Evolutionary conservation across 495 filamentous ascomycete species (phyloP).

Genomic region (Penicillium psychrofluorescens): DNA sequence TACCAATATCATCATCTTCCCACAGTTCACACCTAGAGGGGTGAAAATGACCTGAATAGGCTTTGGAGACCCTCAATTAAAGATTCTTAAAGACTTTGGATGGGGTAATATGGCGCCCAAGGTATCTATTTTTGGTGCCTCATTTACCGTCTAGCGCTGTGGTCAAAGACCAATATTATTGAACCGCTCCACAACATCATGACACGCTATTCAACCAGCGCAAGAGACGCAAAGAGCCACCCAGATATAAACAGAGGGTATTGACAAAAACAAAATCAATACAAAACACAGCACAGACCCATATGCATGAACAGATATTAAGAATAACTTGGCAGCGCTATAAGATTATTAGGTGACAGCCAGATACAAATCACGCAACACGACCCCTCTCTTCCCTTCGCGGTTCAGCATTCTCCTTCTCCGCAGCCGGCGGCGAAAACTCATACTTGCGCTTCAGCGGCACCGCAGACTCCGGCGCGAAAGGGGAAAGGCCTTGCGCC

Average conservation of each 20-base stretch:
- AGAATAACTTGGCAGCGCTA: no score
- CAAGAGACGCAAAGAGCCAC: constrained; percentile 6
- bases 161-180: no score
- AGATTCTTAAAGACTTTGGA: no score
- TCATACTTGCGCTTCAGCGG: constrained; percentile 23
- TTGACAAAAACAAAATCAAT: constrained; percentile 11
- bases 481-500: constrained; percentile 11
- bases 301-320: no score
- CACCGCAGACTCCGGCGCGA: constrained; percentile 12
- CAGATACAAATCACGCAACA: constrained; percentile 11
- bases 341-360: background rate
- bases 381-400: constrained; percentile 11
- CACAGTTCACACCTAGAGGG: no score
- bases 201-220: constrained; percentile 6
- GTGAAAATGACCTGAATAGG: no score
- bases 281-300: background rate
- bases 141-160: no score
- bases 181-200: no score
- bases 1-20: no score
- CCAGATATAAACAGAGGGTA: constrained; percentile 19
- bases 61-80: no score
- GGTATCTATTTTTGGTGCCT: no score
- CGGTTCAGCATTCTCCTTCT: constrained; percentile 24
- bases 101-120: no score
- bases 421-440: constrained; percentile 9